phyloP scores from a whole-genome alignment of 2,329 filamentous ascomycete species.

The Colletotrichum ledebouriae region DNA sequence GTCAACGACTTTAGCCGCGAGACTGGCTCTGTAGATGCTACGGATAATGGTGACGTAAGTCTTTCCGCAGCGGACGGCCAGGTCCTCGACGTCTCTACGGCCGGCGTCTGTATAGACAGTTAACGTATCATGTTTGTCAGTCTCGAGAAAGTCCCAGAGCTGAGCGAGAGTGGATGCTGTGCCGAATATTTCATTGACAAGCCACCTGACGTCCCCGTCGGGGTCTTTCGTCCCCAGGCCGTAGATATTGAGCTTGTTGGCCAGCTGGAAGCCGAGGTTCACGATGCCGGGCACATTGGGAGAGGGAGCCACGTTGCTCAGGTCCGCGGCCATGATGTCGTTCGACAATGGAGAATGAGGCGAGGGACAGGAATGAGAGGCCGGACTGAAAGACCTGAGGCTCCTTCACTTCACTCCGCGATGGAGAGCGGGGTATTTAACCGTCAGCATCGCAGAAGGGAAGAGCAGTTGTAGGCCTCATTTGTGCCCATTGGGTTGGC shows the following conservation, averaged over 20 bases:
- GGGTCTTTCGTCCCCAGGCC: slow-evolving; percentile 8
- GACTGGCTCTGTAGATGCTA: slow-evolving; percentile 26
- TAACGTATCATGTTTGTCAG: slow-evolving; percentile 17
- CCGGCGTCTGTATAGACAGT: slow-evolving; percentile 31
- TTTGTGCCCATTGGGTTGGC: slow-evolving; percentile 30
- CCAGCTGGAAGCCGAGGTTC: slow-evolving; percentile 29
- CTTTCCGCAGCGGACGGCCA: slow-evolving; percentile 24
- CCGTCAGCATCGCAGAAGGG: slow-evolving; percentile 2
- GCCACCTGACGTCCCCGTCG: background rate
- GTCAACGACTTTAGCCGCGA: slow-evolving; percentile 26
- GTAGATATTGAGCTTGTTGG: slow-evolving; percentile 30
- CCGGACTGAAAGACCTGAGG: background rate
- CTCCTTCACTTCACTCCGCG: background rate
- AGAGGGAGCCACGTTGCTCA: slow-evolving; percentile 4
- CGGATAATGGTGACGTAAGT: slow-evolving; percentile 32
- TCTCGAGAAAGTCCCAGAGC: slow-evolving; percentile 20
- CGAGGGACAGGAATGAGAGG: background rate
- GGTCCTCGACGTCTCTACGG: slow-evolving; percentile 26
- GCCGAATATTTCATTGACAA: slow-evolving; percentile 1
- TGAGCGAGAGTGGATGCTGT: slow-evolving; percentile 21
- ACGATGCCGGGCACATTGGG: slow-evolving; percentile 29
- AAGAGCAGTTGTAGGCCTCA: slow-evolving; percentile 30
- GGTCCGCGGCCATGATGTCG: background rate
- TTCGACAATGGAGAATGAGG: background rate
- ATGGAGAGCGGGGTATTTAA: slow-evolving; percentile 36